Conservation (phyloP, 2,329 filamentous ascomycete genomes). For the Apiospora pterosperma region DNA sequence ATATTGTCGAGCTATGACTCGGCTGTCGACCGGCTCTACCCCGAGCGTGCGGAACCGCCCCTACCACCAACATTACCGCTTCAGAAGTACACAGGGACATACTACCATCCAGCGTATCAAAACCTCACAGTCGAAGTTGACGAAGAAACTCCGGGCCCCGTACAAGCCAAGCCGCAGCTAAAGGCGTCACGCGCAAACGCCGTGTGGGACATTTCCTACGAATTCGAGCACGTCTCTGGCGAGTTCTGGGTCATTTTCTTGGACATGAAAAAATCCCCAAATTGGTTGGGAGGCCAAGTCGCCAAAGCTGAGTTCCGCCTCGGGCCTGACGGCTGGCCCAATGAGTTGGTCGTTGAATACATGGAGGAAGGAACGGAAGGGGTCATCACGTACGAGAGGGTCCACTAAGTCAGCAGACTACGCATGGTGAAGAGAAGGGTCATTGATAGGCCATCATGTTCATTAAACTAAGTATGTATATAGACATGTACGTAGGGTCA, state of each 20-base stretch:
- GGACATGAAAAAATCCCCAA: conserved; percentile 21
- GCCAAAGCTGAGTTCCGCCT: conserved; percentile 29
- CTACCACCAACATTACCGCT: conserved; percentile 33
- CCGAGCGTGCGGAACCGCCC: conserved; percentile 30
- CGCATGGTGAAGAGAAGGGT: background rate
- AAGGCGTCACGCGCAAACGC: conserved; percentile 24
- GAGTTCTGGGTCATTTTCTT: conserved; percentile 32
- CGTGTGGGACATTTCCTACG: conserved; percentile 28
- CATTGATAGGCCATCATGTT: no score
- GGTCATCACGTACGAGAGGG: conserved; percentile 25
- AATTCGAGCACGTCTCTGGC: conserved; percentile 32
- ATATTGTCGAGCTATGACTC: conserved; percentile 23
- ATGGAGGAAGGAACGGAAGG: conserved; percentile 26
- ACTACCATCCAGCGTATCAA: conserved; percentile 41
- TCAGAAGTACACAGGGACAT: conserved; percentile 36
- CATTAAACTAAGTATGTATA: background rate
- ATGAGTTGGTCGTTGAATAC: conserved; percentile 28
- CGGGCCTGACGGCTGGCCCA: conserved; percentile 23
- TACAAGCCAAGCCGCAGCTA: conserved; percentile 10
- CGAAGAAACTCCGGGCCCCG: background rate
- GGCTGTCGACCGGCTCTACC: conserved; percentile 33
- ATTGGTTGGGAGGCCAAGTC: conserved; percentile 20
- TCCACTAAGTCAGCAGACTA: conserved; percentile 9
- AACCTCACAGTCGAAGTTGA: conserved; percentile 25
- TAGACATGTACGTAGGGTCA: background rate